A percentile compares a stretch with the other conserved stretches of the same genome.
phyloP scores from a whole-genome alignment of 371 early-diverging fungal species.

The Lichtheimia corymbifera region DNA sequence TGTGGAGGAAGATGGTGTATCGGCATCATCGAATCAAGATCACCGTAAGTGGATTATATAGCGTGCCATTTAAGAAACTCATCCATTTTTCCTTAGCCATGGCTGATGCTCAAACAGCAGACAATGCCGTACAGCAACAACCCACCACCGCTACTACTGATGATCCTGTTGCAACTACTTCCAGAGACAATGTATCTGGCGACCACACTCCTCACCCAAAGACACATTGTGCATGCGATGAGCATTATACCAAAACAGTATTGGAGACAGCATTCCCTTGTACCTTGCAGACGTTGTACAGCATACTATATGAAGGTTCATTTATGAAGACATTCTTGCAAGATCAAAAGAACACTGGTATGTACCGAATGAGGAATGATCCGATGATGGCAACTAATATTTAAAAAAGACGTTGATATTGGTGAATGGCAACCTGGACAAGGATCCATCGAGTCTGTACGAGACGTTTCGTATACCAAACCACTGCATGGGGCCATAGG shows the following conservation, averaged over 20 bases:
- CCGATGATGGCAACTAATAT: background rate
- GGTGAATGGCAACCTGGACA: slow-evolving; percentile 45
- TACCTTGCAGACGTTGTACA: slow-evolving; percentile 50
- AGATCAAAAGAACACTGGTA: slow-evolving; percentile 51
- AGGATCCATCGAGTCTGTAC: slow-evolving; percentile 17
- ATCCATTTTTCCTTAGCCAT: too few relatives aligned
- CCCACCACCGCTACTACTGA: too few relatives aligned
- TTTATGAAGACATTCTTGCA: slow-evolving; percentile 40
- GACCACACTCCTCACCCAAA: too few relatives aligned
- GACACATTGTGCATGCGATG: slow-evolving; percentile 8
- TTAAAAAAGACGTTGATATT: slow-evolving; percentile 23
- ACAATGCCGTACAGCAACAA: too few relatives aligned
- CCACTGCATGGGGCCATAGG: slow-evolving; percentile 41
- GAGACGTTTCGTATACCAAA: slow-evolving; percentile 46
- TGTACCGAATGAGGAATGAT: background rate
- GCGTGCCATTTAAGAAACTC: too few relatives aligned
- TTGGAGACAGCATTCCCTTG: slow-evolving; percentile 53
- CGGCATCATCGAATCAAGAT: too few relatives aligned
- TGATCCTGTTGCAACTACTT: too few relatives aligned
- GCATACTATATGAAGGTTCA: slow-evolving; percentile 42
- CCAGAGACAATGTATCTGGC: too few relatives aligned
- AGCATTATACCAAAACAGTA: slow-evolving; percentile 51
- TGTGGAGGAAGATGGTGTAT: too few relatives aligned
- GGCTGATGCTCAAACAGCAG: too few relatives aligned
- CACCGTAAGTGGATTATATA: too few relatives aligned